phyloP scores from a whole-genome alignment of 2,329 filamentous ascomycete species.

The Pyricularia sp. region DNA sequence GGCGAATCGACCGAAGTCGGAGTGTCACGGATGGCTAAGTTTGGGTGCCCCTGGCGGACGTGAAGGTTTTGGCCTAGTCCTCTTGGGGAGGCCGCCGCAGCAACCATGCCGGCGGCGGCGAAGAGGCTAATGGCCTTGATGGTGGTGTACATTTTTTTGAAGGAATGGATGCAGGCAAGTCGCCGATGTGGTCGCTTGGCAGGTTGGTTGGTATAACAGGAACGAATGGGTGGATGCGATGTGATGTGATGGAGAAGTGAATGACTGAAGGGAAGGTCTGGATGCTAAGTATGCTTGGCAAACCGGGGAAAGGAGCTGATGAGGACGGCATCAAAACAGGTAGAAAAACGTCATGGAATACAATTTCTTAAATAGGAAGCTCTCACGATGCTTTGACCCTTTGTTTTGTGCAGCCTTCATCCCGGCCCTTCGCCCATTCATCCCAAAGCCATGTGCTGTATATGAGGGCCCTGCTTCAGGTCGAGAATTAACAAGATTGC shows the following conservation, averaged over 20 bases:
- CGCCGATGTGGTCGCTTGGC: background rate
- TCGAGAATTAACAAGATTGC: background rate
- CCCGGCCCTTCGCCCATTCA: background rate
- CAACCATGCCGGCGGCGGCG: background rate
- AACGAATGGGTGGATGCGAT: background rate
- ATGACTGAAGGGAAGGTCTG: background rate
- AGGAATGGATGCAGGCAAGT: background rate
- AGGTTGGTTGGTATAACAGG: background rate
- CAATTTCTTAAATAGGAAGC: background rate
- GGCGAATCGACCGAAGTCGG: background rate
- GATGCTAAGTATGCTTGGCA: background rate
- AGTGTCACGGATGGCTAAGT: too few species aligned
- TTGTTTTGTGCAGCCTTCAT: background rate
- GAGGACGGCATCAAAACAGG: background rate
- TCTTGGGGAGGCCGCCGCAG: background rate
- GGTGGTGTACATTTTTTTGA: background rate
- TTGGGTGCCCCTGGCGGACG: background rate
- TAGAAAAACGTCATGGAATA: background rate
- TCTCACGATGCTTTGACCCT: background rate
- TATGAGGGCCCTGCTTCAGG: background rate
- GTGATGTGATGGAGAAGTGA: background rate
- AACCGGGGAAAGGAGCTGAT: background rate
- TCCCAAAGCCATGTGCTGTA: background rate
- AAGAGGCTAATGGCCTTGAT: background rate
- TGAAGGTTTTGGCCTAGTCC: background rate